Percentiles rank a stretch among this genome's conserved stretches.
phyloP scores from a whole-genome alignment of 139 green algal genomes.

The Pleodorina starrii region DNA sequence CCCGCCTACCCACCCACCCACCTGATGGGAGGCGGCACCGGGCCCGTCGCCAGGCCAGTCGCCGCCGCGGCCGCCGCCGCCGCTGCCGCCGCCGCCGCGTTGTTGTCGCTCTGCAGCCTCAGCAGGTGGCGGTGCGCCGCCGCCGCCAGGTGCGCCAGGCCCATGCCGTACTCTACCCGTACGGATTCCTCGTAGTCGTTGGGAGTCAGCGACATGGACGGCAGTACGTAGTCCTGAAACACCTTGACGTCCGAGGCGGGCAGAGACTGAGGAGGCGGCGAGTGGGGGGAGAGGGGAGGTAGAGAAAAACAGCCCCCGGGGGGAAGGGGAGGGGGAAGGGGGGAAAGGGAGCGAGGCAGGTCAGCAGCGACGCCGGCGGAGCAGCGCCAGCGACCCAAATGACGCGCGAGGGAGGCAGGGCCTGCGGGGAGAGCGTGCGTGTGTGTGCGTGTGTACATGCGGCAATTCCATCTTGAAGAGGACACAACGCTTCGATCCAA shows the following conservation, averaged over 20 bases:
- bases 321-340: no score
- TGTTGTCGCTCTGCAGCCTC: slow-evolving; percentile 67
- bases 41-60: neutral
- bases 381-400: no score
- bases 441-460: no score
- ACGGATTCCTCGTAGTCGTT: slow-evolving; percentile 90
- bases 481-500: no score
- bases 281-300: no score
- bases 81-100: slow-evolving; percentile 46
- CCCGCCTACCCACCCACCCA: neutral
- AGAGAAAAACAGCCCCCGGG: no score
- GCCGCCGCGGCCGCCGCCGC: slow-evolving; percentile 20
- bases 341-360: no score
- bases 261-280: slow-evolving; percentile 39
- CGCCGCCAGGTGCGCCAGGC: slow-evolving; percentile 39
- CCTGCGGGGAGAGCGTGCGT: neutral
- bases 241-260: slow-evolving; percentile 79
- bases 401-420: no score
- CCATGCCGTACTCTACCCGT: slow-evolving; percentile 79
- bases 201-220: slow-evolving; percentile 89
- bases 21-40: slow-evolving; percentile 24
- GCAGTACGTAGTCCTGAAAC: slow-evolving; percentile 96
- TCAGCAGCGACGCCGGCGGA: no score
- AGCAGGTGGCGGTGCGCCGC: slow-evolving; percentile 73
- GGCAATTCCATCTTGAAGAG: no score